phyloP scores from a whole-genome alignment of 1,139 yeast species.

The Hyphopichia pseudoburtonii region DNA sequence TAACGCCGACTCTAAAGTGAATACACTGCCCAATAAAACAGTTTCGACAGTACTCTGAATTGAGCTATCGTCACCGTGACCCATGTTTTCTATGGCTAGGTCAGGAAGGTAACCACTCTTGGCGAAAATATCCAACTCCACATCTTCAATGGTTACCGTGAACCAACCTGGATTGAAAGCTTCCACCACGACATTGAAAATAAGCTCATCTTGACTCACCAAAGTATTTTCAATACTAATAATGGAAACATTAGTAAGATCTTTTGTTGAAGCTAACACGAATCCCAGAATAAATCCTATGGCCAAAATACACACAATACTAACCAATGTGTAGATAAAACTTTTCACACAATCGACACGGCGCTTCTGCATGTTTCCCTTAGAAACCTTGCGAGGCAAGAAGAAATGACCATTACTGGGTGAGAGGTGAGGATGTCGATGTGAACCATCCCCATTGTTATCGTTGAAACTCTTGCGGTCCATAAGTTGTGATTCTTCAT shows the following conservation, averaged over 20 bases:
- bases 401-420: slow-evolving; percentile 25
- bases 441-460: slow-evolving; percentile 7
- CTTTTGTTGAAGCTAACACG: slow-evolving; percentile 83
- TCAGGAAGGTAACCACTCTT: slow-evolving; percentile 57
- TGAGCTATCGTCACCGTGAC: slow-evolving; percentile 2
- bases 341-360: slow-evolving; percentile 44
- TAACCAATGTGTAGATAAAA: slow-evolving; percentile 55
- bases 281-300: slow-evolving; percentile 83
- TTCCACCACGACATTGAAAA: slow-evolving; percentile 73
- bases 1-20: slow-evolving; percentile 68
- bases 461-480: slow-evolving; percentile 3
- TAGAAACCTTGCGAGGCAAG: slow-evolving; percentile 31
- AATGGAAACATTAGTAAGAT: slow-evolving; percentile 66
- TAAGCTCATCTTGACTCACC: slow-evolving; percentile 80
- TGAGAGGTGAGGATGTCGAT: slow-evolving; percentile 18
- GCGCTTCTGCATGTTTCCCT: slow-evolving; percentile 16
- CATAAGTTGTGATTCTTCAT: slow-evolving; percentile 31
- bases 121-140: slow-evolving; percentile 86
- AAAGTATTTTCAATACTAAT: slow-evolving; percentile 65
- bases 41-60: slow-evolving; percentile 49
- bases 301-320: slow-evolving; percentile 55
- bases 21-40: slow-evolving; percentile 71
- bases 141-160: slow-evolving; percentile 61
- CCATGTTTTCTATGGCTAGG: slow-evolving; percentile 2
- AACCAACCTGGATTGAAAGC: slow-evolving; percentile 89